These are phyloP conservation scores for Ceratobasidium sp. DNA, from an alignment of 1,284 basidiomycete species.

Conservation along the genomic window DNA sequence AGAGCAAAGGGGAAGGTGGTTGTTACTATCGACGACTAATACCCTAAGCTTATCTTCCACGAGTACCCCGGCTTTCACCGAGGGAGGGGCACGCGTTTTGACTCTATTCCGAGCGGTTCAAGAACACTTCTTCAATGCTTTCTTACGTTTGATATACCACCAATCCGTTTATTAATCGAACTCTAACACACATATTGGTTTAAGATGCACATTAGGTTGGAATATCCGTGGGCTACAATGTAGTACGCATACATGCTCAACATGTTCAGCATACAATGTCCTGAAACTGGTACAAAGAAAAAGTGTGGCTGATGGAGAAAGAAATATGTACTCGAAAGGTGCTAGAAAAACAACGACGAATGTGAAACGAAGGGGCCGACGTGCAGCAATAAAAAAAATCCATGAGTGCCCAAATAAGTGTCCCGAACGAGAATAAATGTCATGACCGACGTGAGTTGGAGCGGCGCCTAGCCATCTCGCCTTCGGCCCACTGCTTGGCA, in stretches of 20 bases:
- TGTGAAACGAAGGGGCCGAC: slow-evolving; percentile 1
- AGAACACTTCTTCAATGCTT: too few species aligned
- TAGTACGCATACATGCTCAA: slow-evolving; percentile 8
- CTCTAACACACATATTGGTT: neutral
- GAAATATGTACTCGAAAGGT: neutral
- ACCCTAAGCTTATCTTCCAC: neutral
- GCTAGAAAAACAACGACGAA: neutral
- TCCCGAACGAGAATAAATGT: slow-evolving; percentile 13
- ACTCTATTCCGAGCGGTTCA: too few species aligned
- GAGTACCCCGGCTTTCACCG: too few species aligned
- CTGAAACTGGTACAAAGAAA: neutral
- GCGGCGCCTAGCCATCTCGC: slow-evolving; percentile 32
- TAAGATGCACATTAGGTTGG: neutral
- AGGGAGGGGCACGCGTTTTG: too few species aligned
- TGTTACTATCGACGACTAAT: slow-evolving; percentile 41
- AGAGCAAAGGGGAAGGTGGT: slow-evolving; percentile 69
- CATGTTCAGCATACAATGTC: neutral
- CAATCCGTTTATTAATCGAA: neutral
- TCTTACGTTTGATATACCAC: too few species aligned
- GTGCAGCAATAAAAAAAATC: slow-evolving; percentile 9
- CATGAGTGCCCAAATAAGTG: neutral
- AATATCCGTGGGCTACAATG: neutral
- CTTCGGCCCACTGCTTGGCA: slow-evolving; percentile 32
- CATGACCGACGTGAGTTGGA: slow-evolving; percentile 21
- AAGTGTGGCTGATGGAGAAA: neutral